A percentile compares a stretch with the other conserved stretches of the same genome.
Conservation (phyloP, 2,329 filamentous ascomycete species). For the Tolypocladium inflatum region DNA sequence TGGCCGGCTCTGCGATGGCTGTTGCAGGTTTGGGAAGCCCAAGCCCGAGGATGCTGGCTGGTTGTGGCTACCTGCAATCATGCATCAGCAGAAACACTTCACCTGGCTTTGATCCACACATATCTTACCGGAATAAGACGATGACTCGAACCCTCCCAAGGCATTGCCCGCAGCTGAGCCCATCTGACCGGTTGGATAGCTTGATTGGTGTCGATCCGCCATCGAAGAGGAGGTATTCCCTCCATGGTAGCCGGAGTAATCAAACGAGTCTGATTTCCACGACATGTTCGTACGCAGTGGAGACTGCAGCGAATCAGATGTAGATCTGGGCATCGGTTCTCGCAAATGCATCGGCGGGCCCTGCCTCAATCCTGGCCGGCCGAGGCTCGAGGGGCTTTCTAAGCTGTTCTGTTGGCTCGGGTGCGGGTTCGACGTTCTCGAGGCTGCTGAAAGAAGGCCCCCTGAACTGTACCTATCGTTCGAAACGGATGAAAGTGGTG, state of each 20-base stretch:
- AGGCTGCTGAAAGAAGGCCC: constrained; percentile 32
- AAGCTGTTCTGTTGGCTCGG: constrained; percentile 19
- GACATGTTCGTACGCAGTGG: constrained; percentile 51
- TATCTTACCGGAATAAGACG: constrained; percentile 41
- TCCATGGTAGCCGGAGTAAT: constrained; percentile 43
- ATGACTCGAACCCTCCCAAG: constrained; percentile 38
- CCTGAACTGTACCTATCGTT: constrained; percentile 36
- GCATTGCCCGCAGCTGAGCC: constrained; percentile 17
- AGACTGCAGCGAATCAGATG: constrained; percentile 49
- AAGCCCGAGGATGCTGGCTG: constrained; percentile 24
- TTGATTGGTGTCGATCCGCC: constrained; percentile 34
- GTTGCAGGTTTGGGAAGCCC: constrained; percentile 33
- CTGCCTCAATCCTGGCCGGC: constrained; percentile 36
- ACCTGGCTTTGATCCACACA: background rate
- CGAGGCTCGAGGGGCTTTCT: constrained; percentile 23
- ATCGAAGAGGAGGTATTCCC: constrained; percentile 36
- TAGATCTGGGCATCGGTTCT: constrained; percentile 46
- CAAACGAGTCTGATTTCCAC: constrained; percentile 52
- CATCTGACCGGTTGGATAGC: constrained; percentile 42
- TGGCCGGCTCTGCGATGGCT: constrained; percentile 32
- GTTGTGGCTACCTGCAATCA: constrained; percentile 3
- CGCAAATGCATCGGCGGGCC: constrained; percentile 50
- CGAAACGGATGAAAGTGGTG: constrained; percentile 45
- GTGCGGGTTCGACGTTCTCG: constrained; percentile 30
- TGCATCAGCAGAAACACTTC: background rate